Evolutionary conservation across 2,329 filamentous ascomycete genomes (phyloP), one percentile per base, ranked within the genome.

Genomic region (Trichophyton mentagrophytes): DNA sequence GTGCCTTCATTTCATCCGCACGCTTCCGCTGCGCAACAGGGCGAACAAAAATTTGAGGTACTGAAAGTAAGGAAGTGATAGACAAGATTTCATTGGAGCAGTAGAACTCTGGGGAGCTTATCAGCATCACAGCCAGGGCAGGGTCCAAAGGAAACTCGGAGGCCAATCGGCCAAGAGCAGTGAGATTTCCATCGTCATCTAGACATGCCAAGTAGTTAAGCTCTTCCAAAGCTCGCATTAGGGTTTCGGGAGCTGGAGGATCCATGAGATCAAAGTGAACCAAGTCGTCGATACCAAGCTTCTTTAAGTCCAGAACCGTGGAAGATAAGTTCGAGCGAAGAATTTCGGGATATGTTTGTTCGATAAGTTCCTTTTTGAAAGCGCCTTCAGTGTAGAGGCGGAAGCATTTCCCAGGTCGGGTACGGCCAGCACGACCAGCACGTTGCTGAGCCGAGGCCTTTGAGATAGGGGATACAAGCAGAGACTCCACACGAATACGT

Each of bases 221-320:
- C 77, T 99, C 93, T 74, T 99, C 93, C 22, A 99, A 79, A 2
- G 93, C 93, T 66, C 95, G 85, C 92, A 99, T 99, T 74, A 99
- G 86, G 8, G 95, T 99, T 77, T 99, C 95, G 0, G 93, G 95
- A 1, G 95, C 92, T 0, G 93, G 93, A 25, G 93, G 93, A 68
- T 99, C 93, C 92, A 99, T 97, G 56, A 99, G 81, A 72, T 99
- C 95, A 70, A 99, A 99, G 76, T 99, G 93, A 9, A 99, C 93
- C 57, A 99, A 80, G 74, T 99, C 93, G 67, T 95, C 85, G 30
- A 99, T 85, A 51, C 93, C 93, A 44, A 99, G 85, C 77, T 99
- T 97, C 81, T 97, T 97, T 70, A 99, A 78, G 74, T 99, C 93
- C 53, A 99, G 78, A 1, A 99, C 93, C 0, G 93, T 99, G 68